These are phyloP conservation scores for Acanthamoeba sp. DNA, from an alignment of 208 protist genomes.

Conservation along the genomic window DNA sequence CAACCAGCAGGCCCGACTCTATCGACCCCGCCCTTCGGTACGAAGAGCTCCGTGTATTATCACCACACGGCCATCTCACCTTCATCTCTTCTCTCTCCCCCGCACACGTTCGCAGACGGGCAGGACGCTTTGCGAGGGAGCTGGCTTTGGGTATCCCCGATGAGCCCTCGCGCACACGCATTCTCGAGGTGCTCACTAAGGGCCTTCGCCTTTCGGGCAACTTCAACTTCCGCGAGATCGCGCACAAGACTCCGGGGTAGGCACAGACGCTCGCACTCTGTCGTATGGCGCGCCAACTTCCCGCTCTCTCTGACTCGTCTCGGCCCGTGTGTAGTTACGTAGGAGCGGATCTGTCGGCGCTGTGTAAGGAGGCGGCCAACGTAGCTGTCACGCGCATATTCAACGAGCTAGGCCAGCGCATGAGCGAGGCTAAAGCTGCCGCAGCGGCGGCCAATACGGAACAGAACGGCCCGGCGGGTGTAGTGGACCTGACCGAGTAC, in stretches of 20 bases:
- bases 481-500: background rate
- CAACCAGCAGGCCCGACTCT: constrained; percentile 96
- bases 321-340: constrained; percentile 94
- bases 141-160: constrained; percentile 97
- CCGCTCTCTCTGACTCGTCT: too few relatives aligned
- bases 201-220: constrained; percentile 92
- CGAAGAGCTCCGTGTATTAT: too few relatives aligned
- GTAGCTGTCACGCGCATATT: constrained; percentile 89
- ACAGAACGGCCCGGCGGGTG: background rate
- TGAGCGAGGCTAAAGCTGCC: background rate
- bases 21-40: constrained; percentile 92
- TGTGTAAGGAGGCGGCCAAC: constrained; percentile 94
- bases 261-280: background rate
- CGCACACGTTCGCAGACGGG: too few relatives aligned
- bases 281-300: background rate
- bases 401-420: constrained; percentile 43
- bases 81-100: too few relatives aligned
- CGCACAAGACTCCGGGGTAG: constrained; percentile 96
- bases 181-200: constrained; percentile 91
- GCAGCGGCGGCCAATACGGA: background rate
- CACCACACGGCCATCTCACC: too few relatives aligned
- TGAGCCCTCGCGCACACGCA: constrained; percentile 92
- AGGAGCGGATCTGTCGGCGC: constrained; percentile 97
- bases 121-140: constrained; percentile 98
- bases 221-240: constrained; percentile 96